Evolutionary conservation across 192 early-diverging fungal genomes (phyloP), one percentile per base, ranked within the genome.

Genomic region (Coemansia erecta): DNA sequence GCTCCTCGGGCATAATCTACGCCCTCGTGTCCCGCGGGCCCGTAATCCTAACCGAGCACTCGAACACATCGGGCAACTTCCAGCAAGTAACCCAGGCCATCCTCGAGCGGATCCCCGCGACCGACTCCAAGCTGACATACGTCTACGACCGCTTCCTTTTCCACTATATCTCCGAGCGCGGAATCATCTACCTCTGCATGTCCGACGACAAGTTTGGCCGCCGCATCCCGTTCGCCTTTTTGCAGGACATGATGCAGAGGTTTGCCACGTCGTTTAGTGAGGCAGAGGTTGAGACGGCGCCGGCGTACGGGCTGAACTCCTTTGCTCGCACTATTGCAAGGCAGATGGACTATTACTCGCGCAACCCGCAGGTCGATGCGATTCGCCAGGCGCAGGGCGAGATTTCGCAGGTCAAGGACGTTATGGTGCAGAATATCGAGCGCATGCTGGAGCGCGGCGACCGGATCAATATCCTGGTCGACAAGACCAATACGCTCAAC

Each of bases 371-470:
- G 37, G 86, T 86, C 6, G 92, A 94, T 72, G 81, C 81, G 31
- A 82, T 93, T 57, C 84, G 86, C 19, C 87, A 90, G 72, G 94
- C 91, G 0, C 89, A 91, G 60, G 89, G 89, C 22, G 92, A 94
- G 73, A 92, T 97, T 64, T 90, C 93, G 52, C 92, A 94, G 76
- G 93, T 94, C 56, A 89, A 89, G 70, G 92, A 93, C 81, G 91
- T 94, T 42, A 94, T 97, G 93, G 90, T 92, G 23, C 86, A 90
- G 73, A 97, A 97, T 66, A 97, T 97, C 61, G 93, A 95, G 61
- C 83, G 88, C 19, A 90, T 95, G 2, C 68, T 95, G 63, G 91
- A 93, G 62, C 82, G 94, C 39, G 90, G 91, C 42, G 94, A 93
- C 64, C 77, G 92, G 9, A 92, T 94, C 66, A 91, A 94, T 35